These are phyloP conservation scores for Eucalyptus virginea DNA, from an alignment of 345 rosid species.

Conservation along the genomic window DNA sequence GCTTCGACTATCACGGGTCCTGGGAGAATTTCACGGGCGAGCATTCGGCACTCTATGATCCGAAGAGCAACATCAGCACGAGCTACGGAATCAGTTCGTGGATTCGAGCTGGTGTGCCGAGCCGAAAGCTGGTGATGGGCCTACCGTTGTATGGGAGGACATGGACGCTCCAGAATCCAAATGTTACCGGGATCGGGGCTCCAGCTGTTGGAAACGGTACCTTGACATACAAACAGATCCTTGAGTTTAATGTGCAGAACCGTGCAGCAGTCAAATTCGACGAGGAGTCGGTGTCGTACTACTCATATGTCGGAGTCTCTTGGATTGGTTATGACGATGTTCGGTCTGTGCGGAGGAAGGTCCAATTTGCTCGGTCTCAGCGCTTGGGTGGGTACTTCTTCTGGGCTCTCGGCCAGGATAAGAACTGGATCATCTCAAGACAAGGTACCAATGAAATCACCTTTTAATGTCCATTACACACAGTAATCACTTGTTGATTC, in stretches of 20 bases:
- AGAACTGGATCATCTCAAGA: slow-evolving; percentile 2
- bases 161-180: slow-evolving; percentile 23
- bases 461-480: not conserved
- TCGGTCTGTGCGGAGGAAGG: slow-evolving; percentile 7
- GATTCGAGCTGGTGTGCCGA: slow-evolving; percentile 15
- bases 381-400: slow-evolving; percentile 32
- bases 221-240: slow-evolving; percentile 2
- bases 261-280: not conserved
- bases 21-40: slow-evolving; percentile 18
- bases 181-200: slow-evolving; percentile 14
- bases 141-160: slow-evolving; percentile 29
- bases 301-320: slow-evolving; percentile 1
- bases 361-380: slow-evolving; percentile 8
- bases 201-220: slow-evolving; percentile 4
- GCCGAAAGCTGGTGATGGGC: slow-evolving; percentile 31
- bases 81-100: slow-evolving; percentile 21
- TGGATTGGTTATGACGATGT: slow-evolving; percentile 40
- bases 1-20: slow-evolving; percentile 25
- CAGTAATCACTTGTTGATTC: not conserved
- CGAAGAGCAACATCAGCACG: slow-evolving; percentile 10
- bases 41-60: slow-evolving; percentile 15
- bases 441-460: not conserved
- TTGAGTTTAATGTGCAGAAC: slow-evolving; percentile 1
- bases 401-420: slow-evolving; percentile 36
- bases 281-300: slow-evolving; percentile 6